Evolutionary conservation across 2,329 filamentous ascomycete genomes (phyloP), one percentile per base, ranked within the genome.

Genomic region (Fusarium clavum): DNA sequence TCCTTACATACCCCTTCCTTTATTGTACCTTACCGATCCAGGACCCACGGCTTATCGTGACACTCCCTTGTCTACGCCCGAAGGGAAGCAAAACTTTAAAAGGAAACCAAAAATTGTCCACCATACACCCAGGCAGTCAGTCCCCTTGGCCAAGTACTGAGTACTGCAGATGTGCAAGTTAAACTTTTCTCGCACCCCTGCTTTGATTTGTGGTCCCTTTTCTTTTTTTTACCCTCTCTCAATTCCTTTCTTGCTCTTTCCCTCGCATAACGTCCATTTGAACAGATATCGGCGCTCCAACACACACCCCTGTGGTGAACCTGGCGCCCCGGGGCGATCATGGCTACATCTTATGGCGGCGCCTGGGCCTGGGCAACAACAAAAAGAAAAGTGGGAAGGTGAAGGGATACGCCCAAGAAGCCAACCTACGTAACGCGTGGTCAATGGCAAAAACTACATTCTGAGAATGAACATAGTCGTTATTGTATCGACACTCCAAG

Each of bases 1-100:
- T 61, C 27, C 32, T 29, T n/a, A n/a, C 40, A 16, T 53, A 48
- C 56, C 55, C 62, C 57, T 62, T 67, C 57, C 44, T 38, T 38
- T 38, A n/a, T 38, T 38, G 34, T 60, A 34, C 48, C 32, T 41
- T 41, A 38, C 32, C 49, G 24, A 41, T 27, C 49, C 49, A 41
- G 48, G 61, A 52, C 61, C 57, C 67, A 63, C 46, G 57, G 25
- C 54, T 49, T 29, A 61, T 61, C 48, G 12, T 44, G 55, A 32
- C 67, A 69, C 67, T 62, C 67, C 62, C 61, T 62, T 51, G 43
- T 56, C 55, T 32, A 67, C 67, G 45, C 67, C 58, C 32, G 22
- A 60, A 68, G 40, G 63, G 56, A 58, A 70, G 54, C 45, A 63
- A 70, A 68, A 70, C 63, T 57, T 63, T 56, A 70, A 70, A 70